Conservation (phyloP, 495 filamentous ascomycete species). For the Geoglossum glabrum region DNA sequence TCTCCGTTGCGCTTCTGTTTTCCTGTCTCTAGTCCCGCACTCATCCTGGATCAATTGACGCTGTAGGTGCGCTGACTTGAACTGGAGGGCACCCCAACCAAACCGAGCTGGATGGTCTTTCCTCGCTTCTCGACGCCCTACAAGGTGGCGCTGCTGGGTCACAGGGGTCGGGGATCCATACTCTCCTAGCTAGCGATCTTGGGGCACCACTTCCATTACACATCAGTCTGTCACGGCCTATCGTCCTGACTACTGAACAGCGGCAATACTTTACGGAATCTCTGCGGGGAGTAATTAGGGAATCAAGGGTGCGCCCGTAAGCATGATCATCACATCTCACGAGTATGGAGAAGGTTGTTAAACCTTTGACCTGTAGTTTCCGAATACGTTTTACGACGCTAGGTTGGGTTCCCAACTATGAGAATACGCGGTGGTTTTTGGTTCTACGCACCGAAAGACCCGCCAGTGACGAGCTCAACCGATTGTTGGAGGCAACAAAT, state of each 20-base stretch:
- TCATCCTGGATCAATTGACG: background rate
- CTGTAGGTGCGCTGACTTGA: constrained; percentile 2
- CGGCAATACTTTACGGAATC: constrained; percentile 38
- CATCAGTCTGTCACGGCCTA: constrained; percentile 65
- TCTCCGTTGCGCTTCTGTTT: constrained; percentile 1
- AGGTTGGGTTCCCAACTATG: constrained; percentile 52
- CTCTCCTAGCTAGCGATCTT: constrained; percentile 54
- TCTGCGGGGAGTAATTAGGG: constrained; percentile 19
- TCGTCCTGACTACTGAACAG: constrained; percentile 44
- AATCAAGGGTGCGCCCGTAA: constrained; percentile 27
- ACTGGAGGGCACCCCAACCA: constrained; percentile 50
- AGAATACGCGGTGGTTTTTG: constrained; percentile 69
- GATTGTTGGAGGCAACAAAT: constrained; percentile 47
- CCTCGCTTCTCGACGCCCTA: constrained; percentile 23
- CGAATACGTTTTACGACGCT: constrained; percentile 23
- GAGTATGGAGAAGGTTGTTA: too few relatives aligned
- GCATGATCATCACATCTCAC: background rate
- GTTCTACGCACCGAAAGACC: constrained; percentile 40
- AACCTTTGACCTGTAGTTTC: constrained; percentile 29
- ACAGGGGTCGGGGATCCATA: constrained; percentile 21
- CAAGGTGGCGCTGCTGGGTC: background rate
- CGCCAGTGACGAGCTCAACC: constrained; percentile 34
- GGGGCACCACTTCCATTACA: constrained; percentile 67
- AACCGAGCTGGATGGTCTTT: constrained; percentile 32
- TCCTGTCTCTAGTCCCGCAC: background rate